Evolutionary conservation across 257 asterid genomes (phyloP).

Genomic region (Nicotiana attenuata): DNA sequence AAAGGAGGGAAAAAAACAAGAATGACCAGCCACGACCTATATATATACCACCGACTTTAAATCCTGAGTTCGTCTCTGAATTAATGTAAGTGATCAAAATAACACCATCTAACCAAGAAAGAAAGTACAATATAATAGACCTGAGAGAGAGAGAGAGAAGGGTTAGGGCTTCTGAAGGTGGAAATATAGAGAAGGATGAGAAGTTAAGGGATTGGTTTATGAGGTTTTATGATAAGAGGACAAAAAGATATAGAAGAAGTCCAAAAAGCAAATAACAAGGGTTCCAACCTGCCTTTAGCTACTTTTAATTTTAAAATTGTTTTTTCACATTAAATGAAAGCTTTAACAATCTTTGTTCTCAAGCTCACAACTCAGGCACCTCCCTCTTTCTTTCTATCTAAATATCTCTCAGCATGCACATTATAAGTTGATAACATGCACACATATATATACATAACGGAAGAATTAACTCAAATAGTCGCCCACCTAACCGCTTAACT

Average conservation of each 20-base stretch:
- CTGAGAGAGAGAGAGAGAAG: background rate
- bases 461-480: no score
- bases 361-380: background rate
- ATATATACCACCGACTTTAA: no score
- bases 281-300: background rate
- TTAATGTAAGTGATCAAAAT: no score
- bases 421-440: background rate
- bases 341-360: slow-evolving; percentile 13
- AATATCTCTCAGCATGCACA: background rate
- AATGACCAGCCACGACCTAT: background rate
- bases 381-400: background rate
- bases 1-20: background rate
- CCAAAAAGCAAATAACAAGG: background rate
- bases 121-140: background rate
- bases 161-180: no score
- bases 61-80: no score
- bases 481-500: no score
- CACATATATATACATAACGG: no score
- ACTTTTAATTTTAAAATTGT: background rate
- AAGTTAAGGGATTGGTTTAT: background rate
- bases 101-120: no score
- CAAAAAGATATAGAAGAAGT: slow-evolving; percentile 6
- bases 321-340: background rate
- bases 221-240: background rate
- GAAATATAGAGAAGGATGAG: background rate